phyloP scores from a whole-genome alignment of 371 early-diverging fungal genomes.

The Nematocida ironsii region DNA sequence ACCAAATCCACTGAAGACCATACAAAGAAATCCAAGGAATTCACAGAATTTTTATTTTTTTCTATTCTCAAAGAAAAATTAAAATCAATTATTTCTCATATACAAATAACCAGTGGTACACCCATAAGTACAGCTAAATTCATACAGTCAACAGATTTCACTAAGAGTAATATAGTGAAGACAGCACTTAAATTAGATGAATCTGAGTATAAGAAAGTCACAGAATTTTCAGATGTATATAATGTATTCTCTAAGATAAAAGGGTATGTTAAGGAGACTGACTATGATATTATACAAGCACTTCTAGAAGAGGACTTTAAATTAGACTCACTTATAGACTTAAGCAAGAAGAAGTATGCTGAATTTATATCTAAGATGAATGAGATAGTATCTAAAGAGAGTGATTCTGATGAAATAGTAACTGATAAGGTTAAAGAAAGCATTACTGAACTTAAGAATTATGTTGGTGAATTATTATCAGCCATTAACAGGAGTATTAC shows the following conservation, averaged over 20 bases:
- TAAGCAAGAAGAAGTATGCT: too few species aligned
- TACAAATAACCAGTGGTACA: neutral
- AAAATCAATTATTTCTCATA: neutral
- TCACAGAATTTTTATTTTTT: neutral
- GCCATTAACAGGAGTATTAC: neutral
- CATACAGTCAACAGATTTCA: neutral
- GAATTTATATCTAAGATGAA: too few species aligned
- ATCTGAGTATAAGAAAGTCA: neutral
- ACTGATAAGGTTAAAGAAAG: neutral
- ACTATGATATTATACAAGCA: neutral
- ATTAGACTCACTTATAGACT: too few species aligned
- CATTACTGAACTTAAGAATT: neutral
- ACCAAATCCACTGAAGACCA: neutral
- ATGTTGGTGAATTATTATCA: neutral
- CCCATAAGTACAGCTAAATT: neutral
- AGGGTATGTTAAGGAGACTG: neutral
- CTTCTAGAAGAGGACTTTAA: neutral
- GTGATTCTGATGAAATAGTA: neutral
- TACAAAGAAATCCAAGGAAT: neutral
- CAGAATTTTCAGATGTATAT: neutral
- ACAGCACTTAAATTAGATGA: neutral
- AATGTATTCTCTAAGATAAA: neutral
- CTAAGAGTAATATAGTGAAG: neutral
- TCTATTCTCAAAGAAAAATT: neutral
- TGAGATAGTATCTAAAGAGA: too few species aligned